A percentile compares a stretch with the other conserved stretches of the same genome.
These are phyloP conservation scores for Boletales sp. DNA, from an alignment of 768 basidiomycete species.

Conservation along the genomic window DNA sequence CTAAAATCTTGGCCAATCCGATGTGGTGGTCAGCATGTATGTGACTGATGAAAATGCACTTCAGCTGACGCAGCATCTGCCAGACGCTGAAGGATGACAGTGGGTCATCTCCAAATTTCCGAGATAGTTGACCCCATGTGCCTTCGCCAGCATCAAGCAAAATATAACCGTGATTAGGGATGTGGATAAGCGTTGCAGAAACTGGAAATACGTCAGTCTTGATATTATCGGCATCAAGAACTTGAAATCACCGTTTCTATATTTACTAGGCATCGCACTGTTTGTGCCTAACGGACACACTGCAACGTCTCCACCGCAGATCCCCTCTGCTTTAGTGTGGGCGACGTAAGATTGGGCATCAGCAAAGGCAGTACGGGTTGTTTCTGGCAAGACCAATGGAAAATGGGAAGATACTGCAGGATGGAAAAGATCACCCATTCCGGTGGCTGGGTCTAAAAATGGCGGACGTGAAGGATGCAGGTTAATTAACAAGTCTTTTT, in stretches of 20 bases:
- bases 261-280: constrained; percentile 80
- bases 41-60: constrained; percentile 84
- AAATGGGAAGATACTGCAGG: constrained; percentile 15
- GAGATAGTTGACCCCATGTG: constrained; percentile 82
- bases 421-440: constrained; percentile 31
- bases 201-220: constrained; percentile 39
- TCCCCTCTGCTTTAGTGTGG: neutral
- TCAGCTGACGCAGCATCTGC: constrained; percentile 63
- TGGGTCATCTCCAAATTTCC: constrained; percentile 63
- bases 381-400: constrained; percentile 19
- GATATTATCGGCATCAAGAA: neutral
- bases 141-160: constrained; percentile 93
- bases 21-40: constrained; percentile 92
- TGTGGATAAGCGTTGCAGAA: constrained; percentile 70
- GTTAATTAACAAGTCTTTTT: constrained; percentile 36
- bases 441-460: constrained; percentile 24
- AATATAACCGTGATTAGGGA: constrained; percentile 69
- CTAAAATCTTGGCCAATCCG: constrained; percentile 71
- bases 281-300: constrained; percentile 86
- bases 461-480: constrained; percentile 50
- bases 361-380: constrained; percentile 38
- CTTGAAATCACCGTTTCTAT: constrained; percentile 69
- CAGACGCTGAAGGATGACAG: constrained; percentile 40
- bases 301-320: constrained; percentile 57
- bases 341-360: constrained; percentile 28